These are phyloP conservation scores for Saturnispora diversa DNA, from an alignment of 805 yeast genomes.

Conservation along the genomic window DNA sequence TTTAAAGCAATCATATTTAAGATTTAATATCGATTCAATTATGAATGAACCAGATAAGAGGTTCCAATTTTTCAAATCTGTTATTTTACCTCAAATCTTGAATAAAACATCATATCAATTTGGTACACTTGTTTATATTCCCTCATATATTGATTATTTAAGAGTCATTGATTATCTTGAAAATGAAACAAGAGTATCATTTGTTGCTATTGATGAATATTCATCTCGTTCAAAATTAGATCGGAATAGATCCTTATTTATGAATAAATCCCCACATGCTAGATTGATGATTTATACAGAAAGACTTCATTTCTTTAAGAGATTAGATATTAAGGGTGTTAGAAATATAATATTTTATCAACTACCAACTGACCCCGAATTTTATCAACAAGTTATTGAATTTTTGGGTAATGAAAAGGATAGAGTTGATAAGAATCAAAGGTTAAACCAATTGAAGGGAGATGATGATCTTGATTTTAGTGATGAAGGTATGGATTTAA, in stretches of 20 bases:
- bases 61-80: conserved; percentile 70
- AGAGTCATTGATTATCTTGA: conserved; percentile 66
- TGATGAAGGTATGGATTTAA: conserved; percentile 25
- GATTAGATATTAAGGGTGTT: conserved; percentile 80
- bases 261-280: conserved; percentile 29
- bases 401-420: conserved; percentile 49
- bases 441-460: conserved; percentile 11
- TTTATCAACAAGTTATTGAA: conserved; percentile 68
- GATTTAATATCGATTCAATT: conserved; percentile 52
- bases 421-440: conserved; percentile 24
- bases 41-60: conserved; percentile 72
- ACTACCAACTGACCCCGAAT: conserved; percentile 75
- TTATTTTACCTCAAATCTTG: conserved; percentile 63
- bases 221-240: conserved; percentile 63
- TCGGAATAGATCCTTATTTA: conserved; percentile 62
- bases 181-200: conserved; percentile 52
- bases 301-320: conserved; percentile 84
- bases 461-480: too few relatives aligned
- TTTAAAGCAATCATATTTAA: conserved; percentile 60
- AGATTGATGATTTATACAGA: conserved; percentile 82
- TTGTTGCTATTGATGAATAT: conserved; percentile 78
- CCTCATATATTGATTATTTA: conserved; percentile 79
- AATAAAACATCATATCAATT: conserved; percentile 52
- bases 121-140: conserved; percentile 75
- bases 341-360: conserved; percentile 75